Percentiles rank a stretch among this genome's conserved stretches.
Evolutionary conservation across 352 stramenopile species (phyloP).

Genomic region (Phytophthora cryptogea): DNA sequence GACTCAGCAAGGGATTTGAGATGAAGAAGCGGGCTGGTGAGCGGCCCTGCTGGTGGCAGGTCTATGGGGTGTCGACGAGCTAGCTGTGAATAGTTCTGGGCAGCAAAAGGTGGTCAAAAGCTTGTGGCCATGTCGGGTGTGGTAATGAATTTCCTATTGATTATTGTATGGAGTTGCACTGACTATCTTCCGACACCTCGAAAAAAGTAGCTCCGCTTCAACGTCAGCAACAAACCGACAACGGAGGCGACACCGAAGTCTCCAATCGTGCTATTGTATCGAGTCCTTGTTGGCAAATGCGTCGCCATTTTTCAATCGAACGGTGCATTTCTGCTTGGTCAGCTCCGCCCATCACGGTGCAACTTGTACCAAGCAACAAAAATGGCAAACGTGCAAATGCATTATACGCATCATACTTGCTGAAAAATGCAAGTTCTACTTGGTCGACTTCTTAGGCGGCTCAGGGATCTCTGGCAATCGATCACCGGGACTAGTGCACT

Average conservation of each 20-base stretch:
- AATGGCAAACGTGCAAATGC: background rate
- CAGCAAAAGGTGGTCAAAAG: background rate
- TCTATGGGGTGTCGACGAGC: too few species aligned
- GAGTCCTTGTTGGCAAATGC: slow-evolving; percentile 7
- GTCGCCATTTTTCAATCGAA: too few species aligned
- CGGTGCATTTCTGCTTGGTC: slow-evolving; percentile 4
- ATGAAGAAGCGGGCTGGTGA: slow-evolving; percentile 23
- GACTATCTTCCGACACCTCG: slow-evolving; percentile 25
- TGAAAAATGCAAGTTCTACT: slow-evolving; percentile 7
- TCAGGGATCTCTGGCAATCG: slow-evolving; percentile 24
- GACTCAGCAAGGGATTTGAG: slow-evolving; percentile 2
- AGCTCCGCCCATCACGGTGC: background rate
- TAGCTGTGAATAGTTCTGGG: too few species aligned
- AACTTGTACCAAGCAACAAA: background rate
- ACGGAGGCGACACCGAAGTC: slow-evolving; percentile 11
- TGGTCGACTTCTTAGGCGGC: slow-evolving; percentile 8
- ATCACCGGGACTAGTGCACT: slow-evolving; percentile 26
- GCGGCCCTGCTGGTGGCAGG: slow-evolving; percentile 12
- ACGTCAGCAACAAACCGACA: slow-evolving; percentile 11
- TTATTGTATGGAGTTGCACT: slow-evolving; percentile 12
- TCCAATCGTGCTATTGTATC: slow-evolving; percentile 15
- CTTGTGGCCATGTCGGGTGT: too few species aligned
- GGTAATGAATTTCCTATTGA: background rate
- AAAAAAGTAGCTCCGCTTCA: slow-evolving; percentile 6
- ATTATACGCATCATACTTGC: background rate